phyloP scores from a whole-genome alignment of 164 flowering plant genomes.

The Hamamelis virginiana region DNA sequence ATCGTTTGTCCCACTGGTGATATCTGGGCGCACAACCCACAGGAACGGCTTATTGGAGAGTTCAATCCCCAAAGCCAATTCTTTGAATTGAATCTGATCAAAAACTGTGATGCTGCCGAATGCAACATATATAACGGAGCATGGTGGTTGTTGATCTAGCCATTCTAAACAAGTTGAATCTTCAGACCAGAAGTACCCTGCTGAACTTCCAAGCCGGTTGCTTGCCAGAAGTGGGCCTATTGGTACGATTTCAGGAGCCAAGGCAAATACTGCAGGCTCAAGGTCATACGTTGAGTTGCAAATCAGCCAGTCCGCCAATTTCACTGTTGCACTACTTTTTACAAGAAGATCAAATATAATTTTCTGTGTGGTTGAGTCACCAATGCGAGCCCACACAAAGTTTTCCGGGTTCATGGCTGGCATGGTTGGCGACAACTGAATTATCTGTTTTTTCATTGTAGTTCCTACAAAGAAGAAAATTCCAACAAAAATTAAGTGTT shows the following conservation, averaged over 20 bases:
- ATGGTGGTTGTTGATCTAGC: conserved; percentile 26
- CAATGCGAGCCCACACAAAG: conserved; percentile 24
- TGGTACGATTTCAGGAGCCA: conserved; percentile 24
- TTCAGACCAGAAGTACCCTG: conserved; percentile 15
- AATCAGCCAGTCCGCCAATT: background rate
- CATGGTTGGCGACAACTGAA: conserved; percentile 28
- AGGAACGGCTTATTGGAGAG: conserved; percentile 23
- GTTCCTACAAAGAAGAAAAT: conserved; percentile 17
- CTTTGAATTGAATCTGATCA: conserved; percentile 20
- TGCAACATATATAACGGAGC: conserved; percentile 34
- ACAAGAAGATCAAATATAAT: background rate
- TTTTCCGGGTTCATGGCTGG: conserved; percentile 22
- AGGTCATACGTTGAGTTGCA: conserved; percentile 39
- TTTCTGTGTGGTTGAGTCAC: background rate
- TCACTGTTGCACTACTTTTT: background rate
- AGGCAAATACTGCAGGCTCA: conserved; percentile 26
- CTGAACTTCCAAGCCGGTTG: conserved; percentile 8
- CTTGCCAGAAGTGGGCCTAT: conserved; percentile 34
- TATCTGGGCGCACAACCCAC: conserved; percentile 26
- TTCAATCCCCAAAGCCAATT: conserved; percentile 33
- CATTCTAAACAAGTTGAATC: conserved; percentile 26
- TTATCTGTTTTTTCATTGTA: conserved; percentile 11
- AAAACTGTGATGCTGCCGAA: conserved; percentile 28
- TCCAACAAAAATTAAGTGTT: too few relatives aligned
- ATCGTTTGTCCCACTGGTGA: background rate